A percentile compares a stretch with the other conserved stretches of the same genome.
Conservation (phyloP, 2,329 filamentous ascomycete species). For the Metarhizium sp. region DNA sequence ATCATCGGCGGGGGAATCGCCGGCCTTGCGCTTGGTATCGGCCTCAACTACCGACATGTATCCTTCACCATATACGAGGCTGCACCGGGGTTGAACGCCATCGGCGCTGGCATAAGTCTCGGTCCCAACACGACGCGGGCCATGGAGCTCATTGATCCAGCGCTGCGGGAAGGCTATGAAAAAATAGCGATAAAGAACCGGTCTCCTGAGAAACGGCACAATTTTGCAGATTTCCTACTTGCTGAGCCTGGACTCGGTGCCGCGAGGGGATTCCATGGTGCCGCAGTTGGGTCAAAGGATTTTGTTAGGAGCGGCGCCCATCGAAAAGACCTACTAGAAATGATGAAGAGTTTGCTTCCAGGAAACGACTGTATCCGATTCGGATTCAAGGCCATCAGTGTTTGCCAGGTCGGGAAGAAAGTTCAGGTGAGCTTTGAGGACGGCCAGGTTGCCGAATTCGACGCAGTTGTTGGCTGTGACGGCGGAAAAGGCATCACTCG, state of each 20-base stretch:
- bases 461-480: neutral
- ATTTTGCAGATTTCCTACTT: neutral
- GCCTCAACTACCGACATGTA: conserved; percentile 32
- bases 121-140: conserved; percentile 40
- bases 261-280: neutral
- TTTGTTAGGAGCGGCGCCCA: neutral
- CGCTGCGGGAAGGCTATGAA: conserved; percentile 20
- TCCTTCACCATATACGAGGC: conserved; percentile 38
- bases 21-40: conserved; percentile 38
- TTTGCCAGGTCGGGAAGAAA: neutral
- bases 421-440: neutral
- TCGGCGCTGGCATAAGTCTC: conserved; percentile 43
- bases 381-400: neutral
- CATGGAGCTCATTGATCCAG: conserved; percentile 28
- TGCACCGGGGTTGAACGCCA: conserved; percentile 30
- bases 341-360: neutral
- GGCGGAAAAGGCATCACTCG: neutral
- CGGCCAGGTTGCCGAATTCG: neutral
- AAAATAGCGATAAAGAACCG: conserved; percentile 7
- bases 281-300: neutral
- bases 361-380: neutral
- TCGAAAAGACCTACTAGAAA: neutral
- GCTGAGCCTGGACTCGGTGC: neutral
- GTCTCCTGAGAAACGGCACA: conserved; percentile 2
- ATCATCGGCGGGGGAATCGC: conserved; percentile 44